phyloP scores from a whole-genome alignment of 768 basidiomycete genomes.

The Amanita thiersii region DNA sequence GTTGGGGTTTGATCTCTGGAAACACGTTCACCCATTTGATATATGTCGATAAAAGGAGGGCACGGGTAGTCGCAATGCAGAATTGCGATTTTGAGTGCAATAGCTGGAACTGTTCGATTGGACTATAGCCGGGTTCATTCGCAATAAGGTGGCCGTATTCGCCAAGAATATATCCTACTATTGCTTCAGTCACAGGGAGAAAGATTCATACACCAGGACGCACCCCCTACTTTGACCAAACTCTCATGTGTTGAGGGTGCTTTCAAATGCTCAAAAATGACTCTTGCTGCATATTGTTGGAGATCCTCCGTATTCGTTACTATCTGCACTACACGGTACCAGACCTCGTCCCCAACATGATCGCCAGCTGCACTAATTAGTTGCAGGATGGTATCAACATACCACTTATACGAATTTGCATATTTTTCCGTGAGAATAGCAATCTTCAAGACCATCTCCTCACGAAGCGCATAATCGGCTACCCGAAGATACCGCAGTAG shows the following conservation, averaged over 20 bases:
- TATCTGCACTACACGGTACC: constrained; percentile 98
- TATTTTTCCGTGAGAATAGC: constrained; percentile 99
- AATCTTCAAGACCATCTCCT: constrained; percentile 99
- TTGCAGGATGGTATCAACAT: constrained; percentile 95
- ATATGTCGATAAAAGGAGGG: constrained; percentile 91
- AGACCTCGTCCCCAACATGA: constrained; percentile 98
- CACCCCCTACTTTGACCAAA: constrained; percentile 93
- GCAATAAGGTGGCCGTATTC: constrained; percentile 98
- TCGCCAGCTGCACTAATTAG: constrained; percentile 96
- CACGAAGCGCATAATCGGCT: constrained; percentile 94
- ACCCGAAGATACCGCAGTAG: constrained; percentile 87
- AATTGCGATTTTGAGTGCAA: constrained; percentile 94
- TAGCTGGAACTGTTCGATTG: constrained; percentile 88
- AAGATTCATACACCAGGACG: constrained; percentile 14
- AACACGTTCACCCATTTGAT: constrained; percentile 99
- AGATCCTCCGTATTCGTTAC: constrained; percentile 98
- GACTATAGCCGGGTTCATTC: constrained; percentile 89
- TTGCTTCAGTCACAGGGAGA: constrained; percentile 4
- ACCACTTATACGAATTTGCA: constrained; percentile 96
- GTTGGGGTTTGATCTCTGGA: constrained; percentile 93
- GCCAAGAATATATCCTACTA: constrained; percentile 85
- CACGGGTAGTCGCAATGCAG: constrained; percentile 85
- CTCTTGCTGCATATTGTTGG: constrained; percentile 92
- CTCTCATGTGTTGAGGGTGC: constrained; percentile 85
- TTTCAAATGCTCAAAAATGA: constrained; percentile 84